Base-by-base conservation (phyloP, 148 eudicot genomes). In the Rhododendron vialii region DNA sequence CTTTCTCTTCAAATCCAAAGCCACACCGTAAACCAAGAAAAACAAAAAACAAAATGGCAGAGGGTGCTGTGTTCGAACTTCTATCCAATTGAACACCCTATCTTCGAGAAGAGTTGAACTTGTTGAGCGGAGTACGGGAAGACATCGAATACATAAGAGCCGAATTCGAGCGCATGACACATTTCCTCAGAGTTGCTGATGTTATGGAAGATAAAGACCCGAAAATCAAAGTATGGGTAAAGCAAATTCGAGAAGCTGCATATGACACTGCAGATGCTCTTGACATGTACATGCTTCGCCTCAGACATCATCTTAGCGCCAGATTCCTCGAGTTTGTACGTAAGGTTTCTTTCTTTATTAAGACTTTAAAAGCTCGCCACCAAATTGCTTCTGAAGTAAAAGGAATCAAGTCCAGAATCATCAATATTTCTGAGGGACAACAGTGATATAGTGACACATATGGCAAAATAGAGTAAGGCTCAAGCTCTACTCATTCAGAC, bases 241-340 rank as follows among this genome's bases (percentile, higher is more conserved):
- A 77, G 82, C 82, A 76, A 84, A 82, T 84, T 26, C 65, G 86
- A 24, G 82, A 84, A 11, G 55, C 50, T 57, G 86, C 82, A 0
- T 11, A 75, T 57, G 81, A 41, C 50, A 76, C 51, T 20, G n/a
- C 2, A 4, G 50, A 36, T 38, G 26, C 43, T 76, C 80, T 36
- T 4, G 50, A 76, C 80, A 41, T 18, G 7, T 76, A 1, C 80
- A 76, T 76, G 48, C 83, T 81, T 18, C 5, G 6, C 45, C 1
- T 30, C 7, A 11, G 8, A 30, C 26, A 5, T 57, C 61, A 15
- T 17, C 24, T 18, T 0, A 17, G 63, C 22, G 4, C 22, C 0
- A 7, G 22, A 15, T 57, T 57, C 10, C 2, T 0, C 10, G 11
- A 0, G 48, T 45, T 45, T 6, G 2, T 45, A 7, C 1, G 0